Percentiles rank a stretch among this genome's conserved stretches.
phyloP scores from a whole-genome alignment of 306 rosid species.

The Rubus parviflorus region DNA sequence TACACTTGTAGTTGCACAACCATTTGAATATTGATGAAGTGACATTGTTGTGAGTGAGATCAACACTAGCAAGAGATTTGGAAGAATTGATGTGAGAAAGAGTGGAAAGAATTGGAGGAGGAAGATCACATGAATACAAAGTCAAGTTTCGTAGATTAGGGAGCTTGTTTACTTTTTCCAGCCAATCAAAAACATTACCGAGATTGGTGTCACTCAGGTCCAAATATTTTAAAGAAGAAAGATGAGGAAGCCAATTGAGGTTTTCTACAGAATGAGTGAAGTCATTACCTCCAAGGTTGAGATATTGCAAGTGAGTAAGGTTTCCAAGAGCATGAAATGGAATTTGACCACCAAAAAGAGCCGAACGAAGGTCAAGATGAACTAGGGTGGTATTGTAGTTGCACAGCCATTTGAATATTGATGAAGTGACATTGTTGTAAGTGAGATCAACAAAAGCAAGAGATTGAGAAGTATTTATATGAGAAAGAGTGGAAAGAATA shows the following conservation, averaged over 20 bases:
- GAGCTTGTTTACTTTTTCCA: slow-evolving; percentile 1
- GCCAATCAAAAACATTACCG: background rate
- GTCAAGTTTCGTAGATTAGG: background rate
- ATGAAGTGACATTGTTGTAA: background rate
- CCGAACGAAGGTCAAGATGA: background rate
- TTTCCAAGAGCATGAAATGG: too few relatives aligned
- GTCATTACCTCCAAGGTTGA: too few relatives aligned
- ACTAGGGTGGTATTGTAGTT: background rate
- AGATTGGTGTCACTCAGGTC: too few relatives aligned
- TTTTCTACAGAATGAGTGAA: too few relatives aligned
- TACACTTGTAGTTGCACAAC: background rate
- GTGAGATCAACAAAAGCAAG: background rate
- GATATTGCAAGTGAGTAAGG: too few relatives aligned
- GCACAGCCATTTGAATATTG: background rate
- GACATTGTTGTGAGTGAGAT: fast-evolving
- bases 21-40: background rate
- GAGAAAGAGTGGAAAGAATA: background rate
- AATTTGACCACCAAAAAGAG: background rate
- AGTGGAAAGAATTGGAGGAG: background rate
- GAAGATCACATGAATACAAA: background rate
- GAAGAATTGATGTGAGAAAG: slow-evolving; percentile 9
- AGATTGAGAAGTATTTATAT: background rate
- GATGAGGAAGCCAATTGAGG: too few relatives aligned
- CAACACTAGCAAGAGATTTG: background rate
- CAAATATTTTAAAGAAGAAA: too few relatives aligned